phyloP scores from a whole-genome alignment of 176 grass and related monocot genomes.

The Ampelocalamus luodianensis region DNA sequence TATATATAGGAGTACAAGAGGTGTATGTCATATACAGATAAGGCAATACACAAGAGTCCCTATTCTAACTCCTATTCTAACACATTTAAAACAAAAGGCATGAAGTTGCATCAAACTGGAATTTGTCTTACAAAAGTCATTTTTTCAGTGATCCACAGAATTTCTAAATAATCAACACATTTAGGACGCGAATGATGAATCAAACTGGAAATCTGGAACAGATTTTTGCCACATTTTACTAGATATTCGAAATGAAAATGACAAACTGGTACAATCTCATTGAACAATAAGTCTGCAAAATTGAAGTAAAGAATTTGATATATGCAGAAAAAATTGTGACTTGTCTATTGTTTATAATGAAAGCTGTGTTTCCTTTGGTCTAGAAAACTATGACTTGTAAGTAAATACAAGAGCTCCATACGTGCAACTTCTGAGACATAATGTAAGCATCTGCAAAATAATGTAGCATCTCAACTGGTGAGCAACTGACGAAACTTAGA shows the following conservation, averaged over 20 bases:
- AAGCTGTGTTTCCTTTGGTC: not conserved
- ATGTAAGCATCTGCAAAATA: not conserved
- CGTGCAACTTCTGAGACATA: conserved; percentile 14
- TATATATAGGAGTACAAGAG: no score
- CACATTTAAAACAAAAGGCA: conserved; percentile 9
- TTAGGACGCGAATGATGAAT: conserved; percentile 13
- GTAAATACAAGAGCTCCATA: conserved; percentile 7
- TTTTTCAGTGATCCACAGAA: conserved; percentile 5
- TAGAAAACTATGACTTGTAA: conserved; percentile 9
- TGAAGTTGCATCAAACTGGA: conserved; percentile 21
- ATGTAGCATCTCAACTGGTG: conserved; percentile 20
- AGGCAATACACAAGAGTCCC: no score
- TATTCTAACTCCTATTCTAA: no score
- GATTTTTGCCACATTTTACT: not conserved
- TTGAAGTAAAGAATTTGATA: conserved; percentile 20
- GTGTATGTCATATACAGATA: no score
- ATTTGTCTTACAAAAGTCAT: conserved; percentile 18
- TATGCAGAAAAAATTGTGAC: conserved; percentile 1
- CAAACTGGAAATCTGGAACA: conserved; percentile 32
- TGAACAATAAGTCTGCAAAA: conserved; percentile 5
- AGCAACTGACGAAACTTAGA: conserved; percentile 31
- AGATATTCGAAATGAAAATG: conserved; percentile 30
- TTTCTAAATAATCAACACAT: conserved; percentile 32
- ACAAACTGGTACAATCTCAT: not conserved
- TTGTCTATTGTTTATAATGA: conserved; percentile 23